phyloP scores from a whole-genome alignment of 2,329 filamentous ascomycete species.

The Monosporascus ibericus region DNA sequence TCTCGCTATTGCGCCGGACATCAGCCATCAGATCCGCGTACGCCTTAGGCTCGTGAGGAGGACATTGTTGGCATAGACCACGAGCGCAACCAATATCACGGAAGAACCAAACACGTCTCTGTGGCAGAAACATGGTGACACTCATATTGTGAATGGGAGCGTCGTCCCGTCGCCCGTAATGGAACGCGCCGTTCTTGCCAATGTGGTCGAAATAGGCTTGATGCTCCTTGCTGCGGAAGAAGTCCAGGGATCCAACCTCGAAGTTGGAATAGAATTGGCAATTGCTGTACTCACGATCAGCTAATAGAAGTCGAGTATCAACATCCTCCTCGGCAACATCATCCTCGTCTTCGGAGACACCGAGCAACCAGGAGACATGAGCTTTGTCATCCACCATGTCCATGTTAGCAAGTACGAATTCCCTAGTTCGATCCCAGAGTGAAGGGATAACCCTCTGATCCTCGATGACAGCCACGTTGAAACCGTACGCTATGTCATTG shows the following conservation, averaged over 20 bases:
- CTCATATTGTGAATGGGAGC: constrained; percentile 48
- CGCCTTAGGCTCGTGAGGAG: constrained; percentile 18
- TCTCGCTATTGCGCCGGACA: constrained; percentile 1
- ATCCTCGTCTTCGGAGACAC: constrained; percentile 15
- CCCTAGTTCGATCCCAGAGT: constrained; percentile 39
- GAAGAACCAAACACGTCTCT: constrained; percentile 45
- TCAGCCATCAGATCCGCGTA: constrained; percentile 10
- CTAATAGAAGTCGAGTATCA: background rate
- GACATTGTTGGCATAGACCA: constrained; percentile 36
- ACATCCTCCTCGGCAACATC: background rate
- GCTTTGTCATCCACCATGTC: constrained; percentile 41
- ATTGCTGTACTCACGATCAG: constrained; percentile 37
- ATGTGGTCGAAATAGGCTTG: constrained; percentile 43
- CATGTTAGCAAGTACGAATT: constrained; percentile 39
- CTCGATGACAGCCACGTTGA: constrained; percentile 45
- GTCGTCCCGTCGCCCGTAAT: constrained; percentile 40
- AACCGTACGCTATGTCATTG: constrained; percentile 73
- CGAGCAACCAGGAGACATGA: constrained; percentile 42
- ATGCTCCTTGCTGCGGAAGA: constrained; percentile 44
- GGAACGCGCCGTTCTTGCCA: constrained; percentile 42
- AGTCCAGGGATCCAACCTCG: constrained; percentile 45
- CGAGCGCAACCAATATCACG: constrained; percentile 39
- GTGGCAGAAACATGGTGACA: constrained; percentile 46
- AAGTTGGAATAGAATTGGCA: constrained; percentile 48
- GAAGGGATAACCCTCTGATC: constrained; percentile 35